A percentile compares a stretch with the other conserved stretches of the same genome.
These are phyloP conservation scores for Talaromyces sp. DNA, from an alignment of 2,329 filamentous ascomycete species.

Conservation along the genomic window DNA sequence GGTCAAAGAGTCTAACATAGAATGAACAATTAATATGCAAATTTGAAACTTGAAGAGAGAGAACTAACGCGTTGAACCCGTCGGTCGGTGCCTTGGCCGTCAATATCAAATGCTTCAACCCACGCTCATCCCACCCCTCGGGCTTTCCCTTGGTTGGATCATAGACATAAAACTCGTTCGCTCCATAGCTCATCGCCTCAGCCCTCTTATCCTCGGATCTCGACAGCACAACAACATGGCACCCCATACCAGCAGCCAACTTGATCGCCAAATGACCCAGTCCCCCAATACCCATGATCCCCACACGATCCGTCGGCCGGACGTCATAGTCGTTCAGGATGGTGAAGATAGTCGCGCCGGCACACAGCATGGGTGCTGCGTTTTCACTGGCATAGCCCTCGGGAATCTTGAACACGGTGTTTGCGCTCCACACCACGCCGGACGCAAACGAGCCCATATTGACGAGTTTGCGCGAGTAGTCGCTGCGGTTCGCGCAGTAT, in stretches of 20 bases:
- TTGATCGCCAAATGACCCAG: conserved; percentile 64
- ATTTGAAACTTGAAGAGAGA: not conserved
- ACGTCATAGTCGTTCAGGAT: conserved; percentile 54
- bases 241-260: conserved; percentile 62
- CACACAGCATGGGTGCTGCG: conserved; percentile 31
- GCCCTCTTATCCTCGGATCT: conserved; percentile 21
- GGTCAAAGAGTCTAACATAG: not conserved
- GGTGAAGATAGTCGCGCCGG: conserved; percentile 39
- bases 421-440: conserved; percentile 28
- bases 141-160: conserved; percentile 44
- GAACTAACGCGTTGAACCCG: not conserved
- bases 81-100: not conserved
- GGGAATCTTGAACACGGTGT: conserved; percentile 32
- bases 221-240: conserved; percentile 42
- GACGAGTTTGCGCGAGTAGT: conserved; percentile 26
- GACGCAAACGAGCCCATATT: conserved; percentile 27
- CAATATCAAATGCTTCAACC: not conserved
- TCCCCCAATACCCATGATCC: conserved; percentile 65
- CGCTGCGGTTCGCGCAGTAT: conserved; percentile 8
- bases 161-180: conserved; percentile 58
- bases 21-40: not conserved
- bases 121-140: not conserved
- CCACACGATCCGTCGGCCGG: conserved; percentile 62
- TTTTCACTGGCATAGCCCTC: conserved; percentile 22
- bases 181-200: conserved; percentile 45